Conservation (phyloP, 352 stramenopile genomes). For the Globisporangium spiculum region DNA sequence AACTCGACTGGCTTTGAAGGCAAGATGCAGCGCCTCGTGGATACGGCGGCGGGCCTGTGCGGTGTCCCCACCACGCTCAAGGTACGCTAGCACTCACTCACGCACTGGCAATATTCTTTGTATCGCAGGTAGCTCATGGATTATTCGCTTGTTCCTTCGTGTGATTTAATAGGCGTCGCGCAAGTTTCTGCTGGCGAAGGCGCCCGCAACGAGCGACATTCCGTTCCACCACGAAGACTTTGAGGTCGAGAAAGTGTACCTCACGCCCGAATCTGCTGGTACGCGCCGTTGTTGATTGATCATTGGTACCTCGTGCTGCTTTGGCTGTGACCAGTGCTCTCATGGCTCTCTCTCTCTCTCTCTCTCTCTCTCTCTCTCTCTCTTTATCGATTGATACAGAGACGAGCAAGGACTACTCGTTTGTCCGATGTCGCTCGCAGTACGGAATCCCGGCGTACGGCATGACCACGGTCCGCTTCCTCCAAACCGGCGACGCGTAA, state of each 20-base stretch:
- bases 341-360: background rate
- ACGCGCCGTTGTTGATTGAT: constrained; percentile 6
- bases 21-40: constrained; percentile 87
- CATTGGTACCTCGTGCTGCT: background rate
- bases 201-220: constrained; percentile 39
- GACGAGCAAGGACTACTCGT: constrained; percentile 84
- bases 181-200: constrained; percentile 68
- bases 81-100: constrained; percentile 9
- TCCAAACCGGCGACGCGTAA: constrained; percentile 75
- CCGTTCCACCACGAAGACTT: constrained; percentile 84
- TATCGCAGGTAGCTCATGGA: too few species aligned
- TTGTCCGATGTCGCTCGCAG: constrained; percentile 81
- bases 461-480: constrained; percentile 84
- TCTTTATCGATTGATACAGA: constrained; percentile 22
- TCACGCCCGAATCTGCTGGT: constrained; percentile 68
- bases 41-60: constrained; percentile 66
- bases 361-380: background rate
- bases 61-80: constrained; percentile 78
- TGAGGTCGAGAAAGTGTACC: constrained; percentile 85
- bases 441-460: constrained; percentile 81
- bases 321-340: background rate
- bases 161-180: constrained; percentile 36
- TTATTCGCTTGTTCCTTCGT: background rate
- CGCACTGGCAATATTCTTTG: too few species aligned
- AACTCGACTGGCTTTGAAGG: constrained; percentile 82